A percentile compares a stretch with the other conserved stretches of the same genome.
Evolutionary conservation across 306 rosid genomes (phyloP).

Genomic region (Quillaja saponaria): DNA sequence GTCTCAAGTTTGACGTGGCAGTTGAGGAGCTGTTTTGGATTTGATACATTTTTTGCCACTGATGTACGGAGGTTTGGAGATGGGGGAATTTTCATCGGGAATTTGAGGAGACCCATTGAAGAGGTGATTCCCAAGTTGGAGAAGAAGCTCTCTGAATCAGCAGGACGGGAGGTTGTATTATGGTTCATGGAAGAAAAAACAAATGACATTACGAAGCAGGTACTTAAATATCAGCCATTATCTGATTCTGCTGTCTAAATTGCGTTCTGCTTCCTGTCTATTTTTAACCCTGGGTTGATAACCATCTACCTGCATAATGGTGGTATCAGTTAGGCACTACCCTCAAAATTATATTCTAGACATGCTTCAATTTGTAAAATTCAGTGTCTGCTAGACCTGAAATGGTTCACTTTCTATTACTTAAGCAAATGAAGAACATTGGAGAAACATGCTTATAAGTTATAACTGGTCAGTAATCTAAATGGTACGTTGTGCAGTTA

Average conservation of each 20-base stretch:
- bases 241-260: neutral
- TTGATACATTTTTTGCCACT: slow-evolving; percentile 80
- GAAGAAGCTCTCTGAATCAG: slow-evolving; percentile 78
- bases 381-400: too few relatives aligned
- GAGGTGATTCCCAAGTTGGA: slow-evolving; percentile 86
- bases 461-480: neutral
- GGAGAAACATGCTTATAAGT: neutral
- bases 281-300: too few relatives aligned
- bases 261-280: neutral
- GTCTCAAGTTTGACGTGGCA: slow-evolving; percentile 33
- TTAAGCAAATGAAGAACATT: slow-evolving; percentile 2
- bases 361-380: too few relatives aligned
- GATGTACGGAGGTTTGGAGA: slow-evolving; percentile 96
- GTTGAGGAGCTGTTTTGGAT: slow-evolving; percentile 86
- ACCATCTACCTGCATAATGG: too few relatives aligned
- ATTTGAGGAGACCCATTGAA: slow-evolving; percentile 83
- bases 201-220: slow-evolving; percentile 83
- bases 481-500: neutral
- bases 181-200: slow-evolving; percentile 93
- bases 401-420: neutral
- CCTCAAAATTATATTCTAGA: too few relatives aligned
- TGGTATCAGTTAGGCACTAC: too few relatives aligned
- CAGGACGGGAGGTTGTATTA: slow-evolving; percentile 73
- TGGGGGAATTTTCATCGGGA: slow-evolving; percentile 91
- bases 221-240: slow-evolving; percentile 23